phyloP scores from a whole-genome alignment of 2,329 filamentous ascomycete genomes.

The Scolecobasidium constrictum region DNA sequence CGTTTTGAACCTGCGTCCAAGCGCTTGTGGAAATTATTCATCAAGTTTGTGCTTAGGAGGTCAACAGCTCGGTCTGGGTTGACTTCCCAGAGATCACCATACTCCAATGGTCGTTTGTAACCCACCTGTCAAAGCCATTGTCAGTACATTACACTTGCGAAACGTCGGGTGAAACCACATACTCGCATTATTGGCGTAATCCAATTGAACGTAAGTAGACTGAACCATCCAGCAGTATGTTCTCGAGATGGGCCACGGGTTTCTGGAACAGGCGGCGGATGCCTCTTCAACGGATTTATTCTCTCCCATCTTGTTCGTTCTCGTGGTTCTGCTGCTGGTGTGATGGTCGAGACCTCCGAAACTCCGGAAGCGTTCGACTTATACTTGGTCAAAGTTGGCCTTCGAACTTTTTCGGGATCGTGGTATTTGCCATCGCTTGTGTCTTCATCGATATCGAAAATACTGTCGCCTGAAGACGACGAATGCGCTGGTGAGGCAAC shows the following conservation, averaged over 20 bases:
- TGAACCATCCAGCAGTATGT: constrained; percentile 62
- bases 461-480: background rate
- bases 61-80: constrained; percentile 71
- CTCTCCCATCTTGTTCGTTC: constrained; percentile 1
- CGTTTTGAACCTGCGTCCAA: constrained; percentile 57
- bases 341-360: background rate
- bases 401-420: background rate
- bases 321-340: background rate
- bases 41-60: constrained; percentile 54
- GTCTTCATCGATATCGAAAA: background rate
- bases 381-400: background rate
- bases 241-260: constrained; percentile 52
- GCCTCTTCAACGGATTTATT: constrained; percentile 37
- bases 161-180: constrained; percentile 11
- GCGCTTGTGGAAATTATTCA: constrained; percentile 58
- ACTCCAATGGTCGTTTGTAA: constrained; percentile 72
- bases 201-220: constrained; percentile 75
- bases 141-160: constrained; percentile 5
- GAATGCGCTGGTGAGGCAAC: background rate
- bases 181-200: constrained; percentile 78
- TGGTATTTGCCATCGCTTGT: constrained; percentile 1
- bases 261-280: constrained; percentile 44
- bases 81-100: constrained; percentile 79
- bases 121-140: constrained; percentile 45
- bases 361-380: background rate